Conservation (phyloP, 306 rosid genomes). For the Vigna radiata region DNA sequence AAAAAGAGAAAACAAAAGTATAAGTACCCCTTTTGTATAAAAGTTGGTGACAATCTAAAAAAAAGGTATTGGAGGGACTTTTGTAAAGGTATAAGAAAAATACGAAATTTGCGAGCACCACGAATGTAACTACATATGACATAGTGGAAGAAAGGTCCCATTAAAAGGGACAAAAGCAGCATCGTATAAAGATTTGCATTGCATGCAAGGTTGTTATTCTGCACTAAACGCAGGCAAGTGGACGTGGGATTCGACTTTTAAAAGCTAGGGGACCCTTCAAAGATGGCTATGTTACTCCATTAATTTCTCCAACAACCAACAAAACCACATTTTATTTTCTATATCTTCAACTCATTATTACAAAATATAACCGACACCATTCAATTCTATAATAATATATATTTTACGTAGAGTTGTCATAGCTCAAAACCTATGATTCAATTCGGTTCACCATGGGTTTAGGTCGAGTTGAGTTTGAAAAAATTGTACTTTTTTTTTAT, state of each 20-base stretch:
- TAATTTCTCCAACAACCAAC: neutral
- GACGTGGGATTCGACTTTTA: neutral
- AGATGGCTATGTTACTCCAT: neutral
- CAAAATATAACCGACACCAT: neutral
- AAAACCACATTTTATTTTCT: neutral
- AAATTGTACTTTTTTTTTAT: too few relatives aligned
- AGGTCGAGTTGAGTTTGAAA: too few relatives aligned
- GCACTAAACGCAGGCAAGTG: neutral
- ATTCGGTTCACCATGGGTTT: too few relatives aligned
- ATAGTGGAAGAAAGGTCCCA: neutral
- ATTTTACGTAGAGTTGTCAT: too few relatives aligned
- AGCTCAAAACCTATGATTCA: too few relatives aligned
- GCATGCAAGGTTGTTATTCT: slow-evolving; percentile 7
- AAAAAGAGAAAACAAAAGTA: neutral
- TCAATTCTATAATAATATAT: neutral
- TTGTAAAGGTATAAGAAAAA: neutral
- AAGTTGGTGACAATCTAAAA: neutral
- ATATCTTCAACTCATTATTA: neutral
- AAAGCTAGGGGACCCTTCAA: slow-evolving; percentile 4
- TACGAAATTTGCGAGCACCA: neutral
- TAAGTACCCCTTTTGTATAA: neutral
- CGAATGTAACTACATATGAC: neutral
- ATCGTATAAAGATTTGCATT: neutral
- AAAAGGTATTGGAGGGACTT: neutral
- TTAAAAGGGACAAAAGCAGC: neutral